Evolutionary conservation across 2,329 filamentous ascomycete genomes (phyloP).

Genomic region (Cladophialophora bantiana): DNA sequence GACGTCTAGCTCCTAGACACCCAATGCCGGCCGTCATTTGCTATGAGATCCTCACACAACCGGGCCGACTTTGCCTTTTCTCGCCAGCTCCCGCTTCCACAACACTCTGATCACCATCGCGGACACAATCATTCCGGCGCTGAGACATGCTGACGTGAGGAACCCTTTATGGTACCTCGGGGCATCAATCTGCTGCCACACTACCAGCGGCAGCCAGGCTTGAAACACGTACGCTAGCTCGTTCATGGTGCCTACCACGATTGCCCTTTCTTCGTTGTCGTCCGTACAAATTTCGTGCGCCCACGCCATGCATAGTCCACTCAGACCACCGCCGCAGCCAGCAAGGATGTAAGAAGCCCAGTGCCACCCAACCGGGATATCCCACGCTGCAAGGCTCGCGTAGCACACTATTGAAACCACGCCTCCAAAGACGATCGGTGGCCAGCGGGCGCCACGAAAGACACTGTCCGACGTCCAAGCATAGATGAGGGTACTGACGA

Average conservation of each 20-base stretch:
- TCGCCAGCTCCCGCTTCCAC: conserved; percentile 51
- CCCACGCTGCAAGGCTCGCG: conserved; percentile 56
- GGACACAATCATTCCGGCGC: conserved; percentile 44
- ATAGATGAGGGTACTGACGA: conserved; percentile 67
- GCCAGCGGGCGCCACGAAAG: conserved; percentile 67
- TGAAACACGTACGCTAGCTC: conserved; percentile 73
- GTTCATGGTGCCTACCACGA: conserved; percentile 72
- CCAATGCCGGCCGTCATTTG: background rate
- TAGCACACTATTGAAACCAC: conserved; percentile 54
- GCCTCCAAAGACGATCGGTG: conserved; percentile 66
- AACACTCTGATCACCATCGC: conserved; percentile 55
- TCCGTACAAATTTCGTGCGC: conserved; percentile 60
- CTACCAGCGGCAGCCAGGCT: conserved; percentile 66
- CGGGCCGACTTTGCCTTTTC: conserved; percentile 26
- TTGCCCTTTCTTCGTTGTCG: conserved; percentile 51
- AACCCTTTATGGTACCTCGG: conserved; percentile 68
- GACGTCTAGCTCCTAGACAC: background rate
- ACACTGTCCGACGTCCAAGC: conserved; percentile 71
- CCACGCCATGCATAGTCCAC: conserved; percentile 62
- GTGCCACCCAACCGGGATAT: conserved; percentile 63
- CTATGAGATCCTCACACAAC: conserved; percentile 8
- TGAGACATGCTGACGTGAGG: conserved; percentile 58
- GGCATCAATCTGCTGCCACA: conserved; percentile 70
- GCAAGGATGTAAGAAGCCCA: conserved; percentile 69
- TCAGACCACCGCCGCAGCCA: conserved; percentile 56